Conservation (phyloP, 129 eudicot species). For the Rutidosis leptorrhynchoides region DNA sequence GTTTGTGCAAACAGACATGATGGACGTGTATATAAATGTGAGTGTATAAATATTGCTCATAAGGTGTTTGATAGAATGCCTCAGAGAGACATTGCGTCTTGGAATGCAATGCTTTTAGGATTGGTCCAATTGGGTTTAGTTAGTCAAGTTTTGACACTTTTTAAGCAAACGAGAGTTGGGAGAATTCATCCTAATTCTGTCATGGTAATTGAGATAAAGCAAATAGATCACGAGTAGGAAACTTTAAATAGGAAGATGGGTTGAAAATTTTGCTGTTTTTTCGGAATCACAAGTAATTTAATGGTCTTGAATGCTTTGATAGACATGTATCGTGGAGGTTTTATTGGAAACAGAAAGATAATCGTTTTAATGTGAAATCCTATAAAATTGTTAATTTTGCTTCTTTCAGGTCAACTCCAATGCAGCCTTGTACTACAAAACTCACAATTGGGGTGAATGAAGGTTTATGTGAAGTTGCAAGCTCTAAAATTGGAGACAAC, state of each 20-base stretch:
- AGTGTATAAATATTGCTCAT: conserved; percentile 32
- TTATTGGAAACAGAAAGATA: too few relatives aligned
- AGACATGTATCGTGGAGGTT: too few relatives aligned
- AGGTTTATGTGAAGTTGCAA: neutral
- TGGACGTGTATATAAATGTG: conserved; percentile 67
- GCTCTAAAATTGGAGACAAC: conserved; percentile 1
- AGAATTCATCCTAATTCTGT: conserved; percentile 51
- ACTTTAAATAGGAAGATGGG: conserved; percentile 73
- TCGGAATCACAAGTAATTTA: conserved; percentile 35
- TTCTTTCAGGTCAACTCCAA: conserved; percentile 18
- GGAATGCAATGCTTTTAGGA: conserved; percentile 73
- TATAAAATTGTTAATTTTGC: too few relatives aligned
- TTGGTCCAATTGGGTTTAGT: conserved; percentile 46
- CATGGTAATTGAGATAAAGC: conserved; percentile 54
- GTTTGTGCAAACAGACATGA: conserved; percentile 64
- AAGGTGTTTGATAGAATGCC: conserved; percentile 65
- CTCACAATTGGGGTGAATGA: conserved; percentile 35
- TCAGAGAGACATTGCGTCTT: conserved; percentile 55
- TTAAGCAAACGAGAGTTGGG: conserved; percentile 47
- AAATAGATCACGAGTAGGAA: conserved; percentile 31
- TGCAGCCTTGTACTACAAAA: conserved; percentile 41
- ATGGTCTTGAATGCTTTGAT: conserved; percentile 71
- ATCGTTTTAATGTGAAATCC: too few relatives aligned
- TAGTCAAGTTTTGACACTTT: conserved; percentile 36
- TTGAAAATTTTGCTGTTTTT: conserved; percentile 41